Evolutionary conservation across 1,139 yeast genomes (phyloP), one percentile per base, ranked within the genome.

Genomic region (Candida anutae): DNA sequence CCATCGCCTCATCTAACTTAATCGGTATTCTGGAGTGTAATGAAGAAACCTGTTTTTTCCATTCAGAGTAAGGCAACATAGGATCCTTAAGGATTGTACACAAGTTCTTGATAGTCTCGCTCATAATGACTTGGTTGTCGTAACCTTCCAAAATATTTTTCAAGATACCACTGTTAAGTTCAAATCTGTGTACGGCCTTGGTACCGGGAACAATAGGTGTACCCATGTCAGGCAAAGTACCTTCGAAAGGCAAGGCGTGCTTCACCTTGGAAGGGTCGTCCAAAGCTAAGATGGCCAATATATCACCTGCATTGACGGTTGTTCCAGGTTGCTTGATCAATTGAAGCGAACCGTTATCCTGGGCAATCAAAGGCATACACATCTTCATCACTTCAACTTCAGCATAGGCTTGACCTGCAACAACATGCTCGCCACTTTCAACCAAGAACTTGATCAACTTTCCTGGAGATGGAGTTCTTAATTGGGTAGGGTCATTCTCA

Each of bases 301-400:
- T 88, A 51, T 90, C 98, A 59, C 98, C 98, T 27, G 97, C 96
- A 46, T 76, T 76, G 36, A 90, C 81, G 22, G 95, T 85, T 8
- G 96, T 80, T 34, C 99, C 99, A n/a, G 98, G 97, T 59, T 93
- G 98, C 58, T 90, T 88, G 50, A 90, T 76, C 30, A 87, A 68
- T 62, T 90, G 96, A 28, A 88, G 87, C 35, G 74, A 67, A 69
- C 99, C 99, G 48, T 83, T 80, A 56, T 88, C 98, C 55, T 77
- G 85, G 19, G 96, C 90, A 48, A 85, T 67, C 48, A 88, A 69
- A 28, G 94, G 94, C 93, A 83, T 83, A 55, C 83, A 81, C 97
- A 88, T 88, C 62, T 90, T 90, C 99, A 90, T 90, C 43, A 90
- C 98, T 64, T 90, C 99, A 34, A 90, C 95, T 62, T 90, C 98